Percentiles rank a stretch among this genome's conserved stretches.
These are phyloP conservation scores for Sporobolomyces phaffii DNA, from an alignment of 768 basidiomycete species.

Conservation along the genomic window DNA sequence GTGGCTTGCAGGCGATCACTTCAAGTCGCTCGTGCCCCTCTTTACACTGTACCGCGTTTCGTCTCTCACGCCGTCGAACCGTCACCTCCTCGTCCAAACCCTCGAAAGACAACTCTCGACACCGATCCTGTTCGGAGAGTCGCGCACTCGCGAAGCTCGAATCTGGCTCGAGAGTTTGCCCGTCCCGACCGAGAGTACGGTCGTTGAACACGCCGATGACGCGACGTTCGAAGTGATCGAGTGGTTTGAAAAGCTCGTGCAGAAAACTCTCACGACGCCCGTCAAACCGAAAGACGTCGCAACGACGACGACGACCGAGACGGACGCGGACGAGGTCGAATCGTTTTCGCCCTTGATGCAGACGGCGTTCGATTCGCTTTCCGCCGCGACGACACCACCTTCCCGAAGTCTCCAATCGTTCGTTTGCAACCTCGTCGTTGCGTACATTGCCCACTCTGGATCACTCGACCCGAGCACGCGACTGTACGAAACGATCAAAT, in stretches of 20 bases:
- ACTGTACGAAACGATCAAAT: constrained; percentile 8
- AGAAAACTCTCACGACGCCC: constrained; percentile 28
- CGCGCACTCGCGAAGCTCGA: constrained; percentile 58
- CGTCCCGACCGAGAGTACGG: too few relatives aligned
- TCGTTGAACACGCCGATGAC: not conserved
- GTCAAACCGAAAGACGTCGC: constrained; percentile 2
- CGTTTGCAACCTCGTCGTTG: constrained; percentile 2
- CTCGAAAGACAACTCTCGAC: constrained; percentile 61
- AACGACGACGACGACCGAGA: too few relatives aligned
- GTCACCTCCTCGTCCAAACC: constrained; percentile 54
- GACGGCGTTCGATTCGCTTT: not conserved
- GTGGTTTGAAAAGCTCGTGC: constrained; percentile 26
- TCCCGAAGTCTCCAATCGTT: not conserved
- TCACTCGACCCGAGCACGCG: not conserved
- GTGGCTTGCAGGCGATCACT: constrained; percentile 52
- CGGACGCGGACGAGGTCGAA: not conserved
- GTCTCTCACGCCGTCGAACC: constrained; percentile 52
- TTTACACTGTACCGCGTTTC: constrained; percentile 59
- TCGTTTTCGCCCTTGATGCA: constrained; percentile 11
- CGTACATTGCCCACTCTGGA: not conserved
- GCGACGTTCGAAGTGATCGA: constrained; percentile 5
- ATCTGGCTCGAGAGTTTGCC: constrained; percentile 71
- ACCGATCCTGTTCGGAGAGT: constrained; percentile 72
- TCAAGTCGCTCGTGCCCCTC: constrained; percentile 57
- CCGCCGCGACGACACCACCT: not conserved